These are phyloP conservation scores for Triticum timopheevii DNA, from an alignment of 176 grass and related monocot species.

Conservation along the genomic window DNA sequence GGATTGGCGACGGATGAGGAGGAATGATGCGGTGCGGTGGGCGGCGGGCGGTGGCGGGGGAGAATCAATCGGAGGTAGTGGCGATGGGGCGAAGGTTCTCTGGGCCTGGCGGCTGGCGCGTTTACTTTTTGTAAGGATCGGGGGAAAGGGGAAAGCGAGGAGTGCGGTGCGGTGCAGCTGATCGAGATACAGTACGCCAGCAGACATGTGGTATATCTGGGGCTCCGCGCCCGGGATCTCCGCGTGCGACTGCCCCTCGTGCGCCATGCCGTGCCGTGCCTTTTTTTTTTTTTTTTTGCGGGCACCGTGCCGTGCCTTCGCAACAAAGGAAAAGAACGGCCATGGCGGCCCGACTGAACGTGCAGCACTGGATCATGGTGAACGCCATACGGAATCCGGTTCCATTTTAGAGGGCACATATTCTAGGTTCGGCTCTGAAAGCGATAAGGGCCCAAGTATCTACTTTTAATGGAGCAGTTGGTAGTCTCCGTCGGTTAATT, in stretches of 20 bases:
- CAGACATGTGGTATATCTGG: background rate
- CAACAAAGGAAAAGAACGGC: background rate
- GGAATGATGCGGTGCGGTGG: background rate
- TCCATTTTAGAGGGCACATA: background rate
- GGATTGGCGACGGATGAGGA: background rate
- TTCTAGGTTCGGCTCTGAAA: background rate
- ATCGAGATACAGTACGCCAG: background rate
- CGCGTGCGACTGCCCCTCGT: background rate
- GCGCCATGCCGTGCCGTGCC: background rate
- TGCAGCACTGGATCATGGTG: too few relatives aligned
- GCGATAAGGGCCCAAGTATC: background rate
- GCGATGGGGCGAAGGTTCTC: slow-evolving; percentile 17
- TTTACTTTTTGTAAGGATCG: background rate
- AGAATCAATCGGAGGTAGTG: background rate
- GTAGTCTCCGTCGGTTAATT: too few relatives aligned
- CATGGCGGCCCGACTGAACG: background rate
- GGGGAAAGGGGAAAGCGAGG: background rate
- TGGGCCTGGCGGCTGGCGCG: background rate
- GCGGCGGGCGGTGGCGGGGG: background rate
- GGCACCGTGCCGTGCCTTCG: background rate
- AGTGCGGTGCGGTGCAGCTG: background rate
- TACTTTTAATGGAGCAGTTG: too few relatives aligned
- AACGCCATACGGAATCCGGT: too few relatives aligned
- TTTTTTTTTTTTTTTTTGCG: too few relatives aligned
- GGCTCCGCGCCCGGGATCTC: background rate